Conservation (phyloP, 208 protist species). For the Angomonas ambiguus region DNA sequence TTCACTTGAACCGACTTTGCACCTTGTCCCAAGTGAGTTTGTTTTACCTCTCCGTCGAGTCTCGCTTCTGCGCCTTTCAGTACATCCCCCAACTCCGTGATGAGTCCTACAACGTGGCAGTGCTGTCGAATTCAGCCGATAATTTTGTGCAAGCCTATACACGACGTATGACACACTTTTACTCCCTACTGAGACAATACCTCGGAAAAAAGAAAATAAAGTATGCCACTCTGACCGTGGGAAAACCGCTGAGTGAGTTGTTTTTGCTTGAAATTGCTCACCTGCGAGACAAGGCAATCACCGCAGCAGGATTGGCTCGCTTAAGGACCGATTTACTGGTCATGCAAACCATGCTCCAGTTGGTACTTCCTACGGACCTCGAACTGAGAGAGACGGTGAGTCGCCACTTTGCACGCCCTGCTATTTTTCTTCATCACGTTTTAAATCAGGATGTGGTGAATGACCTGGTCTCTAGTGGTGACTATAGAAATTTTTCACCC, state of each 20-base stretch:
- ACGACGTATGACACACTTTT: conserved; percentile 65
- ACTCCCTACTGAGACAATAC: conserved; percentile 62
- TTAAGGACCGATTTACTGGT: conserved; percentile 65
- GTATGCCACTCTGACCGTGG: conserved; percentile 60
- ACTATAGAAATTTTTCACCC: conserved; percentile 51
- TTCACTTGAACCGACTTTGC: conserved; percentile 60
- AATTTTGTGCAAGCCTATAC: conserved; percentile 84
- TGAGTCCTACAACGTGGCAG: conserved; percentile 76
- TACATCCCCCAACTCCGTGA: conserved; percentile 86
- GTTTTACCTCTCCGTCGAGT: conserved; percentile 79
- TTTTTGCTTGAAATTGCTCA: conserved; percentile 74
- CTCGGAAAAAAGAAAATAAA: conserved; percentile 55
- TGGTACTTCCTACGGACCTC: conserved; percentile 57
- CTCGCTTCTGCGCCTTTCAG: conserved; percentile 70
- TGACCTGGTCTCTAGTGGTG: conserved; percentile 74
- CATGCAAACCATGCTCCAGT: conserved; percentile 74
- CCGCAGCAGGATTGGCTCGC: conserved; percentile 40
- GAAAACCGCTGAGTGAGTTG: conserved; percentile 73
- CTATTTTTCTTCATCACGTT: conserved; percentile 75
- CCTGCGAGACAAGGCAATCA: conserved; percentile 79
- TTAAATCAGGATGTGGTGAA: conserved; percentile 70
- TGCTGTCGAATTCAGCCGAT: conserved; percentile 53
- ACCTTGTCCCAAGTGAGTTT: conserved; percentile 69
- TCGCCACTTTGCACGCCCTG: conserved; percentile 51
- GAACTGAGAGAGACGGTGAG: conserved; percentile 68